Conservation (phyloP, 441 rosid genomes). For the Populus hybrid region DNA sequence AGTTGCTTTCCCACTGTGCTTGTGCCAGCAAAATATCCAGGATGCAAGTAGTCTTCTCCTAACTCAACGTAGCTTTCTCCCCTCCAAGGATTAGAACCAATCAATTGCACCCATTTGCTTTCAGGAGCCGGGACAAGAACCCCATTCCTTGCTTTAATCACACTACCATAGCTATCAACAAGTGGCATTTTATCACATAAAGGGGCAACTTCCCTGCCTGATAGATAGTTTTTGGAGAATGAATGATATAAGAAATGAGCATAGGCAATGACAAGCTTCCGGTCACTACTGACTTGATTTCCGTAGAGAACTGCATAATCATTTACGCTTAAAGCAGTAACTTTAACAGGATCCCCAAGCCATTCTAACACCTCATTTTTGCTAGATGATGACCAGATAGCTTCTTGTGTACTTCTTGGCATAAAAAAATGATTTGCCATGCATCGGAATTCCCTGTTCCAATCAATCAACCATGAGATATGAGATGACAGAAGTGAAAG, state of each 20-base stretch:
- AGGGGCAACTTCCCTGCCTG: slow-evolving; percentile 19
- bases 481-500: slow-evolving; percentile 5
- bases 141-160: slow-evolving; percentile 18
- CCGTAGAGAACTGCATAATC: slow-evolving; percentile 29
- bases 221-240: slow-evolving; percentile 12
- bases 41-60: slow-evolving; percentile 45
- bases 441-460: slow-evolving; percentile 49
- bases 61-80: slow-evolving; percentile 47
- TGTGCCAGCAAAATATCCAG: slow-evolving; percentile 37
- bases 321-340: slow-evolving; percentile 18
- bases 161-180: slow-evolving; percentile 48
- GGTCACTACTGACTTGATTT: slow-evolving; percentile 24
- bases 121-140: slow-evolving; percentile 67
- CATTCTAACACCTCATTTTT: slow-evolving; percentile 30
- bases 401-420: slow-evolving; percentile 37
- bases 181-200: slow-evolving; percentile 52
- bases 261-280: slow-evolving; percentile 41
- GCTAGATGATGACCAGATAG: slow-evolving; percentile 20
- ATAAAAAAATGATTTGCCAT: slow-evolving; percentile 33
- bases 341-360: slow-evolving; percentile 33
- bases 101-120: slow-evolving; percentile 42
- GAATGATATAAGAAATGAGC: slow-evolving; percentile 24
- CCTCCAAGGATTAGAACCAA: too few relatives aligned
- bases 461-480: slow-evolving; percentile 47
- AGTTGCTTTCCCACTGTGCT: slow-evolving; percentile 33